These are phyloP conservation scores for Rosa lucieae DNA, from an alignment of 306 rosid species.

Conservation along the genomic window DNA sequence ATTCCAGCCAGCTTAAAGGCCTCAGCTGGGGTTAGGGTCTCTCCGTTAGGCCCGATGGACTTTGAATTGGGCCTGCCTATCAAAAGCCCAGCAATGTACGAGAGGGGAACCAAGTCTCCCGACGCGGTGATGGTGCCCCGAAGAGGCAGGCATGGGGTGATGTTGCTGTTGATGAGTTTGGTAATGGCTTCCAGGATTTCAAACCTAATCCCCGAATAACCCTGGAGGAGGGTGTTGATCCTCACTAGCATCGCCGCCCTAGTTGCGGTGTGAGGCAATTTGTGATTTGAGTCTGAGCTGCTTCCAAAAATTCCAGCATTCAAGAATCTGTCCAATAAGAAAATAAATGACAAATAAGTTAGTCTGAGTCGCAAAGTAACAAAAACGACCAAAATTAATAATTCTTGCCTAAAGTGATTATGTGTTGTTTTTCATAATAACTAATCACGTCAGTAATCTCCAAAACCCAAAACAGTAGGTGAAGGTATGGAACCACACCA, in stretches of 20 bases:
- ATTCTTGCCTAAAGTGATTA: no score
- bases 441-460: neutral
- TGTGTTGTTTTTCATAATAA: no score
- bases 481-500: neutral
- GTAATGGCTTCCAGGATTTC: constrained; percentile 80
- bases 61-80: constrained; percentile 79
- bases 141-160: constrained; percentile 83
- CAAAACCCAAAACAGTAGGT: neutral
- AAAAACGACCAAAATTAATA: neutral
- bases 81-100: constrained; percentile 79
- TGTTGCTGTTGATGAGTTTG: constrained; percentile 61
- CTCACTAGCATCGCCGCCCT: constrained; percentile 93
- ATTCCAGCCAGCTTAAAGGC: constrained; percentile 71
- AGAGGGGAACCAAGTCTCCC: constrained; percentile 82
- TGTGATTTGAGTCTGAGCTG: constrained; percentile 55
- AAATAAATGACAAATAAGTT: neutral
- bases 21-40: constrained; percentile 49
- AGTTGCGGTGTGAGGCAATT: constrained; percentile 64
- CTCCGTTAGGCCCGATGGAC: constrained; percentile 66
- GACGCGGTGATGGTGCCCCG: constrained; percentile 85
- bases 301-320: constrained; percentile 88
- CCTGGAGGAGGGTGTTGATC: constrained; percentile 89
- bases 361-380: neutral
- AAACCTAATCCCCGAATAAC: constrained; percentile 85
- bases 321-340: constrained; percentile 57